phyloP scores from a whole-genome alignment of 768 basidiomycete species.

The Agaricus blazei region DNA sequence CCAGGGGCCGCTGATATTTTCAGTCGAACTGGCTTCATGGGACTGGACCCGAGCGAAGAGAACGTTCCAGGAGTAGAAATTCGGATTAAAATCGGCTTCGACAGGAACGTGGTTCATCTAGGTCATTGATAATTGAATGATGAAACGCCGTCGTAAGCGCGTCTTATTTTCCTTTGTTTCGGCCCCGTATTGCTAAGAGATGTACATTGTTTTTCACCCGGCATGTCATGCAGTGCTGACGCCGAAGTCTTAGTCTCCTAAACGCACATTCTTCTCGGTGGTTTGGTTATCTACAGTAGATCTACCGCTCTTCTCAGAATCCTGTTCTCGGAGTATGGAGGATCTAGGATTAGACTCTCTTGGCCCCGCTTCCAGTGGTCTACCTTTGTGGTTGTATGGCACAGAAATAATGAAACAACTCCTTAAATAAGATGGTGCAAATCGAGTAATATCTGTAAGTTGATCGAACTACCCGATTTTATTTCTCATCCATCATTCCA shows the following conservation, averaged over 20 bases:
- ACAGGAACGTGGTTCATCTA: conserved; percentile 35
- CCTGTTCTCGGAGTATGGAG: conserved; percentile 11
- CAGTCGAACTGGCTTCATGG: conserved; percentile 59
- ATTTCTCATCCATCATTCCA: conserved; percentile 2
- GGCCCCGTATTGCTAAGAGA: conserved; percentile 34
- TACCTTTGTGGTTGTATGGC: conserved; percentile 2
- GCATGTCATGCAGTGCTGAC: neutral
- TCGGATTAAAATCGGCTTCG: conserved; percentile 67
- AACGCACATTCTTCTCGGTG: conserved; percentile 48
- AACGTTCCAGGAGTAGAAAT: conserved; percentile 34
- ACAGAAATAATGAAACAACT: conserved; percentile 30
- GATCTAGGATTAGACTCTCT: neutral
- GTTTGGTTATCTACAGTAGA: conserved; percentile 65
- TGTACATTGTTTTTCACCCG: conserved; percentile 30
- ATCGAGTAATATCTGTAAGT: conserved; percentile 4
- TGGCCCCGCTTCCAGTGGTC: neutral
- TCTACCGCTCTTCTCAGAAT: conserved; percentile 58
- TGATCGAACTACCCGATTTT: neutral
- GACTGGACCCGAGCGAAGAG: conserved; percentile 29
- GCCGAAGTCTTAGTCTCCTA: conserved; percentile 32
- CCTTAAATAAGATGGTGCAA: conserved; percentile 35
- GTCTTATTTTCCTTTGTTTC: neutral
- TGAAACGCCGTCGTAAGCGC: too few relatives aligned
- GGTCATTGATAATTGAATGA: conserved; percentile 58
- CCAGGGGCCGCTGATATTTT: conserved; percentile 49